Base-by-base conservation (phyloP, 108 stramenopile species). In the Pseudonitzschia multistriata region DNA sequence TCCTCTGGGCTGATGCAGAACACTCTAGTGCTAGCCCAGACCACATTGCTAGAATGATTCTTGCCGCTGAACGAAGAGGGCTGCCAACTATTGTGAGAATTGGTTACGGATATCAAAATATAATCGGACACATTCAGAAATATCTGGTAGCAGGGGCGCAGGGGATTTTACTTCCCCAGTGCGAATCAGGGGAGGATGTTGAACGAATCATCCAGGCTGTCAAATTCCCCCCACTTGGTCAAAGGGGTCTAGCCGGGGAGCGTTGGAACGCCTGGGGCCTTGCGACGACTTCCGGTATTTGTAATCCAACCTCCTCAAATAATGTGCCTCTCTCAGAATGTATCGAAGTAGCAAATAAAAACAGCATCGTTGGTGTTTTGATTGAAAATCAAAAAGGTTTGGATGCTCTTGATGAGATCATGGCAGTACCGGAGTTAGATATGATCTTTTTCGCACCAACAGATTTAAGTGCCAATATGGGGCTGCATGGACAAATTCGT, bases 191-290 rank as follows among this genome's bases (percentile, higher is more conserved):
- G 3, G 68, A 74, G 30, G 74, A 79, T 55, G 78, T 70, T 13
- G 50, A 57, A 48, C 74, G 68, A 29, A 74, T 79, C n/a, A 73
- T 79, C 24, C 50, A 79, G 15, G 78, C 78, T 31, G 78, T 79
- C 21, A 79, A 79, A 57, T 79, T 79, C 42, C 78, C 74, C 11
- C 78, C 78, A 14, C 29, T 74, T 5, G 78, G 78, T 29, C 25
- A 53, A 61, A 52, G 78, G 27, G 78, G 78, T 3, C 36, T 79
- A 33, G 78, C 78, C 15, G 78, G 78, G 1, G 78, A 79, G 42
- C 50, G 78, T 19, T 79, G 78, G 78, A 79, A 79, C 63, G 59
- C 68, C n/a, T 79, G 78, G 78, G 73, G 78, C 28, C 49, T 79
- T 34, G 73, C 73, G 27, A 28, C 25, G 21, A 14, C 35, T 33